These are phyloP conservation scores for Suillus placidus DNA, from an alignment of 768 basidiomycete genomes.

Conservation along the genomic window DNA sequence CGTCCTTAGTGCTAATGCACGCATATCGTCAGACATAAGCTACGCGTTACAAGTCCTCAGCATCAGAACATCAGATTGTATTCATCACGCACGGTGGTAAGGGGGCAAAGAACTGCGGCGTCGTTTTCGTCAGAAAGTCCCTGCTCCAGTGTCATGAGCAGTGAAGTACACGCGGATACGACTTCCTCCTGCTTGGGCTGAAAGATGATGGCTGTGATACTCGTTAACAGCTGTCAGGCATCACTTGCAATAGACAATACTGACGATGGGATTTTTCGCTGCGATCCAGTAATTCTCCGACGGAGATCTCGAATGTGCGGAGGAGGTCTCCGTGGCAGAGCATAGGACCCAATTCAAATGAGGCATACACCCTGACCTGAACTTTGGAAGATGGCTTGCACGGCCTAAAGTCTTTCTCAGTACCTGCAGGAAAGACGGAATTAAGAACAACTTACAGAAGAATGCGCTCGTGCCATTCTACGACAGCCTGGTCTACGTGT, in stretches of 20 bases:
- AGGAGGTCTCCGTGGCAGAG: constrained; percentile 14
- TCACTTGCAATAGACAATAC: background rate
- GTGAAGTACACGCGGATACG: background rate
- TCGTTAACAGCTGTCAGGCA: background rate
- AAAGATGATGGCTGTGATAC: background rate
- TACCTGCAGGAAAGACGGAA: background rate
- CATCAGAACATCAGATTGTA: background rate
- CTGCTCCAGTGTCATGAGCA: background rate
- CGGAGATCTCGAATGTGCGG: constrained; percentile 2
- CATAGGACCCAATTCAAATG: constrained; percentile 12
- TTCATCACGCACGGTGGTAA: background rate
- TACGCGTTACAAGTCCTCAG: background rate
- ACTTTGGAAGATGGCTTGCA: background rate
- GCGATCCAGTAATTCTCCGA: background rate
- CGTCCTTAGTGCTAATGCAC: background rate
- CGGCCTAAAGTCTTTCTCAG: background rate
- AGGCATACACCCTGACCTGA: constrained; percentile 6
- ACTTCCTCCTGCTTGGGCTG: background rate
- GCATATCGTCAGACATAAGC: background rate
- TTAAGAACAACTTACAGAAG: background rate
- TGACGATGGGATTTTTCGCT: background rate
- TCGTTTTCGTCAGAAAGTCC: background rate
- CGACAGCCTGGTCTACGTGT: background rate
- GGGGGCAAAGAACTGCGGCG: background rate
- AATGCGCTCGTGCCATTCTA: constrained; percentile 7